Conservation (phyloP, 2,329 filamentous ascomycete species). For the Diaporthe helianthi region DNA sequence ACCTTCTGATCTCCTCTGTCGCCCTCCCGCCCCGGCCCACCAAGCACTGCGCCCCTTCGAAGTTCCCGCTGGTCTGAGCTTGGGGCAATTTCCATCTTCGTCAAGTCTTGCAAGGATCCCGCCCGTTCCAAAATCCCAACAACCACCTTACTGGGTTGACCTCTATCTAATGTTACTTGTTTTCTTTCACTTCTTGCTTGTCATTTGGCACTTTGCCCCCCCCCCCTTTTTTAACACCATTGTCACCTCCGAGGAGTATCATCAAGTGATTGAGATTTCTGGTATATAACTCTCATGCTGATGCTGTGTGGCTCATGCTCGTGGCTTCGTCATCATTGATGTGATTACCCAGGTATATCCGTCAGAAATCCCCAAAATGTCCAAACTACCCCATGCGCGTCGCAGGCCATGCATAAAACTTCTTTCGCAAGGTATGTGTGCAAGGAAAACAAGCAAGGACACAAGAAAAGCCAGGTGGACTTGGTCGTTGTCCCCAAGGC, state of each 20-base stretch:
- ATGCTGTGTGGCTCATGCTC: slow-evolving; percentile 33
- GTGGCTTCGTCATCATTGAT: slow-evolving; percentile 35
- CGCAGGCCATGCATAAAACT: slow-evolving; percentile 34
- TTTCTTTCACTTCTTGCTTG: background rate
- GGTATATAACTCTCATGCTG: slow-evolving; percentile 29
- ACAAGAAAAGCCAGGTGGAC: slow-evolving; percentile 12
- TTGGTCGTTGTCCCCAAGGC: slow-evolving; percentile 12
- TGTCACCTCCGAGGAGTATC: background rate
- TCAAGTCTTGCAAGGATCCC: slow-evolving; percentile 17
- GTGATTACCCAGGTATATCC: slow-evolving; percentile 35
- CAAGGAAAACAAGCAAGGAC: slow-evolving; percentile 18
- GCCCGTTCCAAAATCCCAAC: slow-evolving; percentile 13
- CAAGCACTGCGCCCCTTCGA: background rate
- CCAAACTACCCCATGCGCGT: slow-evolving; percentile 34
- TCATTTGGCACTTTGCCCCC: background rate
- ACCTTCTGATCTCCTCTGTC: too few species aligned
- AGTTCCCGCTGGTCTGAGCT: slow-evolving; percentile 23
- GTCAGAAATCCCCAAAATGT: slow-evolving; percentile 27
- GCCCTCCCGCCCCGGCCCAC: background rate
- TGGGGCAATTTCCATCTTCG: slow-evolving; percentile 16
- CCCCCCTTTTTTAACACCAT: background rate
- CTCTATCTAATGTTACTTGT: slow-evolving; percentile 7
- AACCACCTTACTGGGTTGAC: slow-evolving; percentile 17
- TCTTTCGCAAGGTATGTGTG: slow-evolving; percentile 29
- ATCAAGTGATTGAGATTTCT: slow-evolving; percentile 16